Percentiles rank a stretch among this genome's conserved stretches.
These are phyloP conservation scores for Trichodelitschia bisporula DNA, from an alignment of 495 filamentous ascomycete genomes.

Conservation along the genomic window DNA sequence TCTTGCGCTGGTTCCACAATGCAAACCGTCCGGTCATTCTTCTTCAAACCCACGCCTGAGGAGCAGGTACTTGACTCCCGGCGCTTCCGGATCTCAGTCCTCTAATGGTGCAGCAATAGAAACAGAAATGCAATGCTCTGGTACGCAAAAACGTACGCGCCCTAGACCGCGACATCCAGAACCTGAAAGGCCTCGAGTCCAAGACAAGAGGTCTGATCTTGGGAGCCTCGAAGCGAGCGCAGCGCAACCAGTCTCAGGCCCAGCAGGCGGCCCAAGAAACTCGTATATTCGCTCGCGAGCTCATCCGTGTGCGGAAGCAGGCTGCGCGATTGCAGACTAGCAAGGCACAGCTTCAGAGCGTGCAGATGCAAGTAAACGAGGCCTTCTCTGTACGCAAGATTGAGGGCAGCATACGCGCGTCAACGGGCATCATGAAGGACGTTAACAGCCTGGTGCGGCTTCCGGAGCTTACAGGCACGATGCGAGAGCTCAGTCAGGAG, in stretches of 20 bases:
- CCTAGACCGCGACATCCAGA: conserved; percentile 73
- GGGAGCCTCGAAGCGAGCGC: conserved; percentile 48
- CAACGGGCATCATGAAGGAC: conserved; percentile 87
- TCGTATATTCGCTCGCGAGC: conserved; percentile 66
- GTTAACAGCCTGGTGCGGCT: conserved; percentile 69
- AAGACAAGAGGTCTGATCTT: conserved; percentile 77
- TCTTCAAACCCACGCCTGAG: conserved; percentile 81
- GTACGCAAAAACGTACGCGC: conserved; percentile 82
- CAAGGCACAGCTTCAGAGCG: conserved; percentile 78
- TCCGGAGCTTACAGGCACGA: conserved; percentile 70
- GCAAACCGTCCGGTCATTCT: conserved; percentile 68
- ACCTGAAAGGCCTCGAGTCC: conserved; percentile 46
- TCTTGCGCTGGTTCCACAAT: too few relatives aligned
- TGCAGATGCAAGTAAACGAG: conserved; percentile 95
- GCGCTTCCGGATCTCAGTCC: too few relatives aligned
- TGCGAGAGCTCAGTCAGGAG: conserved; percentile 72
- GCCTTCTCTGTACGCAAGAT: conserved; percentile 92
- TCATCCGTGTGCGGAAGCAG: conserved; percentile 61
- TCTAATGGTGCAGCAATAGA: too few relatives aligned
- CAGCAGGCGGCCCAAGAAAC: conserved; percentile 54
- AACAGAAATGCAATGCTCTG: conserved; percentile 85
- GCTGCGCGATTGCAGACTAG: conserved; percentile 48
- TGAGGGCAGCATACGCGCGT: conserved; percentile 70
- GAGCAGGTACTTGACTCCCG: conserved; percentile 35
- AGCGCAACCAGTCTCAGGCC: conserved; percentile 48